These are phyloP conservation scores for Plasmodium vinckei DNA, from an alignment of 169 alveolate species.

Conservation along the genomic window DNA sequence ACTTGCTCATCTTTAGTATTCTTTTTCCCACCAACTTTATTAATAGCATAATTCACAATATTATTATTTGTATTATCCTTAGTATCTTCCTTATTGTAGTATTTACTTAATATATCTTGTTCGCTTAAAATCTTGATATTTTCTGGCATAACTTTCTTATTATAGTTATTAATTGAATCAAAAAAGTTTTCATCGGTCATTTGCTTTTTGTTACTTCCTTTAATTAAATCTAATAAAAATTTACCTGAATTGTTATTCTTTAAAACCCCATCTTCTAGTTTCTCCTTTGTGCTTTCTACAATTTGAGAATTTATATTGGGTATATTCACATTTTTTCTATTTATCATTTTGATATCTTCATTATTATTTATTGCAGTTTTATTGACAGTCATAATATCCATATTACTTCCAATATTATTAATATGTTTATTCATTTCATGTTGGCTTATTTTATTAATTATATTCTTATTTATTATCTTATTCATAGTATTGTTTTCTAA, in stretches of 20 bases:
- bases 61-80: not conserved
- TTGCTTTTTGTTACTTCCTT: slow-evolving; percentile 15
- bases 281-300: too few relatives aligned
- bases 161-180: not conserved
- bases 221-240: slow-evolving; percentile 29
- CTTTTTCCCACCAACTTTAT: slow-evolving; percentile 3
- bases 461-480: too few relatives aligned
- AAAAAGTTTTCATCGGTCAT: not conserved
- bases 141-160: not conserved
- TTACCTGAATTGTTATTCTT: slow-evolving; percentile 7
- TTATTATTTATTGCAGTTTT: too few relatives aligned
- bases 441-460: too few relatives aligned
- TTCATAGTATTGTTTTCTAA: too few relatives aligned
- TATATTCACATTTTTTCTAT: too few relatives aligned
- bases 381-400: too few relatives aligned
- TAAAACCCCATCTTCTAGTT: not conserved
- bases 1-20: not conserved
- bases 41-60: not conserved
- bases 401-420: too few relatives aligned
- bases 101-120: slow-evolving; percentile 39
- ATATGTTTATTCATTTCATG: too few relatives aligned
- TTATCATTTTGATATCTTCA: too few relatives aligned
- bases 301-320: not conserved
- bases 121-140: slow-evolving; percentile 23
- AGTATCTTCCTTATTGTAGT: slow-evolving; percentile 1